phyloP scores from a whole-genome alignment of 768 basidiomycete species.

The Neoboletus subvelutipes region DNA sequence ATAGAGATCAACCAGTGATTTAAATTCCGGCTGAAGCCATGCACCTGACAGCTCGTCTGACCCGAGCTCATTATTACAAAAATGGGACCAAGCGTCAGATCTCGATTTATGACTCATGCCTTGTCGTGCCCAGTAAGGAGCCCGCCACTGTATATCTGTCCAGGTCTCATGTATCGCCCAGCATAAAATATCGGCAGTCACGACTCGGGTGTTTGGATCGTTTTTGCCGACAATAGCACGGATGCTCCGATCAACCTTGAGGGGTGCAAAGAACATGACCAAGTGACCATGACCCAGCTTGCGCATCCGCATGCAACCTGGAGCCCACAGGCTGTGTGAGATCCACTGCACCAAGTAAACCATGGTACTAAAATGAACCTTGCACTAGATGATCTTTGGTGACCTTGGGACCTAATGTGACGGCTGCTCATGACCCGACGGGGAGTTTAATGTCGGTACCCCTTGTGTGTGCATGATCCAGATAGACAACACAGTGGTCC shows the following conservation, averaged over 20 bases:
- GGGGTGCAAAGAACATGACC: conserved; percentile 44
- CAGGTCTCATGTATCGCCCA: conserved; percentile 49
- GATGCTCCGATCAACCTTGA: conserved; percentile 38
- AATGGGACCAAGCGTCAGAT: conserved; percentile 13
- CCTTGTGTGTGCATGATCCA: no score
- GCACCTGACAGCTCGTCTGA: conserved; percentile 1
- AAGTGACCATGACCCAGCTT: conserved; percentile 47
- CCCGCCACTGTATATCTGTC: neutral
- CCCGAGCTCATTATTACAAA: neutral
- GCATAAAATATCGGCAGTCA: conserved; percentile 34
- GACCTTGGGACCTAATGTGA: no score
- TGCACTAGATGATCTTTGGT: no score
- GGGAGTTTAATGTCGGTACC: no score
- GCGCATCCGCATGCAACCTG: conserved; percentile 55
- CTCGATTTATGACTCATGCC: conserved; percentile 14
- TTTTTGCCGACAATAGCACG: conserved; percentile 21
- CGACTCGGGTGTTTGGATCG: neutral
- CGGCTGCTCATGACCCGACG: no score
- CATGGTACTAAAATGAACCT: no score
- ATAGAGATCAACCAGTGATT: conserved; percentile 37
- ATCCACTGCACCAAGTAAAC: no score
- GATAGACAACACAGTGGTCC: no score
- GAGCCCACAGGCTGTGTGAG: neutral
- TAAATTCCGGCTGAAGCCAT: conserved; percentile 41
- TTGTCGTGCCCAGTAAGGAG: conserved; percentile 22